Evolutionary conservation across 352 stramenopile species (phyloP), one percentile per base, ranked within the genome.

Genomic region (Pythium rishiriense): DNA sequence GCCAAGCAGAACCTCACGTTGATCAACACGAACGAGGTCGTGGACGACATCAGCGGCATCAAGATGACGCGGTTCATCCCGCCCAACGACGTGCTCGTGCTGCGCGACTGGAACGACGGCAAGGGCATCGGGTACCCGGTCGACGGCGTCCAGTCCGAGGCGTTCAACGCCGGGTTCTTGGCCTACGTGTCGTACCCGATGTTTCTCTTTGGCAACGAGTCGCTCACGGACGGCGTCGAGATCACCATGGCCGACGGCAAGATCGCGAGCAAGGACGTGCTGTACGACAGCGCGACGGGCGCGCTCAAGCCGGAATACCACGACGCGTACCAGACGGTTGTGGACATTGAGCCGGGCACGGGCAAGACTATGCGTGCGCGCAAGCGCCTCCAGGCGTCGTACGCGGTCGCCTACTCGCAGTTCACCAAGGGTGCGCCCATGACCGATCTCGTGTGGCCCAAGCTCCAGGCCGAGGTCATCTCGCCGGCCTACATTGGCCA

Each of bases 151-250:
- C 84, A 93, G 56, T 69, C 77, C 43, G 54, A 88, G 50, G 79
- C 75, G 58, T 93, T 91, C 64, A 74, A 78, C 63, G 76, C 64
- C 28, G 84, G 84, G 42, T 88, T 93, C 62, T 47, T 91, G 29
- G 78, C 80, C 37, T 93, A 83, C 64, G 65, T 93, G 49, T 93
- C 84, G 51, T 86, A 76, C 24, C 81, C 84, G 21, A 66, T 88
- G 60, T 93, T 79, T 60, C 60, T 93, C n/a, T 84, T 79, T 56
- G 79, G 80, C 4, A 67, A 90, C 64, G 64, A 64, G 24, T 76
- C 74, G 24, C 56, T 93, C 37, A 64, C 74, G 0, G 64, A 75
- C 4, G 60, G 31, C 12, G 74, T 93, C 19, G 60, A 79, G 46
- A 82, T 93, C 68, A 93, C 84, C 37, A 68, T 73, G 66, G 51